Percentiles rank a stretch among this genome's conserved stretches.
Evolutionary conservation across 2,329 filamentous ascomycete genomes (phyloP).

Genomic region (Aphanocladium album): DNA sequence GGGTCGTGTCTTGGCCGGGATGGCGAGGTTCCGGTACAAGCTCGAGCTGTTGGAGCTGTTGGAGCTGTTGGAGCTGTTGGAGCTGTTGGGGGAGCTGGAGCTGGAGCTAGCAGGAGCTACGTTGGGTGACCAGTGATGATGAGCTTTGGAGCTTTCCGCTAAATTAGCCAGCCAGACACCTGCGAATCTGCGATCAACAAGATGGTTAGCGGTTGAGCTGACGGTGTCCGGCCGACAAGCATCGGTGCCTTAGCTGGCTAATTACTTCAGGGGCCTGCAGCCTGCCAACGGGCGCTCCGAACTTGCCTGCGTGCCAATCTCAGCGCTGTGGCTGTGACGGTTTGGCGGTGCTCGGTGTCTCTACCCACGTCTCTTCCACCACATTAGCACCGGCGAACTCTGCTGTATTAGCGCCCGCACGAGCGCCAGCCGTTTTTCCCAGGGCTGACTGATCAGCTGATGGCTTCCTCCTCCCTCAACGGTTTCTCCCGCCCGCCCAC

Average conservation of each 20-base stretch:
- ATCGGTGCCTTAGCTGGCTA: no score
- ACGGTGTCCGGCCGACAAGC: no score
- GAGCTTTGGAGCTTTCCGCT: no score
- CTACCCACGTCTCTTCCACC: background rate
- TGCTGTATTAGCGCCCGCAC: background rate
- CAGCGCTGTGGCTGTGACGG: background rate
- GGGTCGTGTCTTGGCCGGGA: conserved; percentile 8
- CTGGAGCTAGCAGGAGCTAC: background rate
- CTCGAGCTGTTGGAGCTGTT: background rate
- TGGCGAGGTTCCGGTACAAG: background rate
- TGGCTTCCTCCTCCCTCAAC: background rate
- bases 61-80: background rate
- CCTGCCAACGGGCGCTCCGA: no score
- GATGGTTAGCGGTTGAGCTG: no score
- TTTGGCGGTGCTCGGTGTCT: background rate
- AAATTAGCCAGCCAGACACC: no score
- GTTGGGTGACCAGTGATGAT: no score
- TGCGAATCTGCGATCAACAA: no score
- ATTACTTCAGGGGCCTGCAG: no score
- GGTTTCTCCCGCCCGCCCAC: background rate
- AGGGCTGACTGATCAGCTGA: background rate
- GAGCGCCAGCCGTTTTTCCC: conserved; percentile 1
- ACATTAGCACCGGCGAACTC: background rate
- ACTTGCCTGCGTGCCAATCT: no score
- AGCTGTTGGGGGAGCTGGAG: background rate